Evolutionary conservation across 495 filamentous ascomycete genomes (phyloP), one percentile per base, ranked within the genome.

Genomic region (Penicillium pancosmium): DNA sequence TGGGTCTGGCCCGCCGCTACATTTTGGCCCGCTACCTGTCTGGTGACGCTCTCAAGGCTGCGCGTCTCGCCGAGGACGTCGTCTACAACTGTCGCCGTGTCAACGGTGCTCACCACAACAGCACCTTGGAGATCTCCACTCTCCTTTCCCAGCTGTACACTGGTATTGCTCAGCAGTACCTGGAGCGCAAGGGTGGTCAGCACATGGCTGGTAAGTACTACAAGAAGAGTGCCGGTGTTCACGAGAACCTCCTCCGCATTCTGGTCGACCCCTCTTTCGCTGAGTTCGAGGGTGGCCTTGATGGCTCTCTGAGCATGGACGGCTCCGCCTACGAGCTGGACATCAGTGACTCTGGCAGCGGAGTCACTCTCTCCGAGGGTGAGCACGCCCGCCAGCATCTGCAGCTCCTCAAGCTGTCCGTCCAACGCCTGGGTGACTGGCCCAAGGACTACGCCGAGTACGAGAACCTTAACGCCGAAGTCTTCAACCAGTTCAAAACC

Each of bases 71-170:
- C 18, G 73, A 77, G 56, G 74, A 77, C 47, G 73, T 75, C 25
- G 73, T 77, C 5, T 77, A 77, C 65, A 77, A 77, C 64, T 74
- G 73, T 63, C 65, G 66, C 13, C 74, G 74, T 27, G 74, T 77
- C 13, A 71, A 77, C 54, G 72, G 74, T 13, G 55, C 68, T 13
- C 68, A 66, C 52, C 71, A 75, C 62, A 51, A 66, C 21, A 69
- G 56, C 50, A 73, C 74, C 33, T 46, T 75, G 18, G 72, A 75
- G 52, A 75, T 77, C 68, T 73, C 74, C 1, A 65, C 71, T 15
- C 62, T 77, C 19, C 66, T 75, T 1, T 71, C 74, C 11, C 74
- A 77, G 62, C 60, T 77, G 50, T 77, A 75, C 62, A 73, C 72
- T 10, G 68, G 66, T 15, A 68, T 77, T 44, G 72, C 69, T 3